Evolutionary conservation across 2,329 filamentous ascomycete genomes (phyloP).

Genomic region (Graphium sp.): DNA sequence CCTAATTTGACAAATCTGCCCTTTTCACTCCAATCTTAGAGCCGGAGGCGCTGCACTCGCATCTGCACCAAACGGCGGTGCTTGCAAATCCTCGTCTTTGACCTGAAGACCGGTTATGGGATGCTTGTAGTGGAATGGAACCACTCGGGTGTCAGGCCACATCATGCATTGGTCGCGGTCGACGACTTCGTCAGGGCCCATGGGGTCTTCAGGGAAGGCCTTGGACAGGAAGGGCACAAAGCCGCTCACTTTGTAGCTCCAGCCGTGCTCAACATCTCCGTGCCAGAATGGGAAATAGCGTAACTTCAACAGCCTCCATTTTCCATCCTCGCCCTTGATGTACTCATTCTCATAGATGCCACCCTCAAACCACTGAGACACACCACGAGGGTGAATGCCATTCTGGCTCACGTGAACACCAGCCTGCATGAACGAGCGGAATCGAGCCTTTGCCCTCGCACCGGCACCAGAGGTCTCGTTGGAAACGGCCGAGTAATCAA

Average conservation of each 20-base stretch:
- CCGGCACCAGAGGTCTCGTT: neutral
- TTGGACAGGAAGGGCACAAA: conserved; percentile 31
- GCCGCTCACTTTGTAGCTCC: conserved; percentile 33
- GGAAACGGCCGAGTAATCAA: conserved; percentile 23
- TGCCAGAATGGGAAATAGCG: conserved; percentile 43
- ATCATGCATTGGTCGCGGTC: conserved; percentile 28
- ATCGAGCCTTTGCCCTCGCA: conserved; percentile 25
- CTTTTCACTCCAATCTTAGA: conserved; percentile 22
- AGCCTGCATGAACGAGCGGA: conserved; percentile 36
- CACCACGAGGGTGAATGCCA: conserved; percentile 29
- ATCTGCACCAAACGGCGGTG: conserved; percentile 24
- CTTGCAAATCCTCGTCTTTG: conserved; percentile 26
- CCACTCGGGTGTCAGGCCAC: conserved; percentile 37
- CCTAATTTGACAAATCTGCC: too few species aligned
- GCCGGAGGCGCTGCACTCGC: conserved; percentile 20
- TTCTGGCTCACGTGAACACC: conserved; percentile 33
- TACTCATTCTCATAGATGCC: conserved; percentile 43
- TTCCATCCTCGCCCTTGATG: conserved; percentile 24
- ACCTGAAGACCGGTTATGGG: conserved; percentile 28
- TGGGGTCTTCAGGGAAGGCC: conserved; percentile 29
- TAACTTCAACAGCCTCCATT: conserved; percentile 34
- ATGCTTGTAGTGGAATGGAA: conserved; percentile 35
- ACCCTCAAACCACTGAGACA: conserved; percentile 40
- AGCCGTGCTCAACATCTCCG: conserved; percentile 32
- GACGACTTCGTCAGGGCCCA: conserved; percentile 32